A percentile compares a stretch with the other conserved stretches of the same genome.
Evolutionary conservation across 768 basidiomycete genomes (phyloP).

Genomic region (Collybia mongolica): DNA sequence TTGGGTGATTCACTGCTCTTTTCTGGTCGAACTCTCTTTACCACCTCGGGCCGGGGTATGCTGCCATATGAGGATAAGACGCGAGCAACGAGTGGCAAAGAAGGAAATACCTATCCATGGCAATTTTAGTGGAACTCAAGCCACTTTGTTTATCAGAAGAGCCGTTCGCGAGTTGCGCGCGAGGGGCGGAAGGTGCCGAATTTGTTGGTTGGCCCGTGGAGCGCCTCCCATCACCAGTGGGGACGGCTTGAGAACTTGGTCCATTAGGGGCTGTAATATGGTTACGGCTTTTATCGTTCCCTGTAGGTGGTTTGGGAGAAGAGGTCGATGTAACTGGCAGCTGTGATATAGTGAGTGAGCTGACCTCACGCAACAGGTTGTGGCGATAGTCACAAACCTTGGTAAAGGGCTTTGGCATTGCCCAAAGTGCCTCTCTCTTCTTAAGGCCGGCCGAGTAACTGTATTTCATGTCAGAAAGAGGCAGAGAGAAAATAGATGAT

Average conservation of each 20-base stretch:
- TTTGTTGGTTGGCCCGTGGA: constrained; percentile 28
- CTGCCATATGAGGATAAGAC: constrained; percentile 30
- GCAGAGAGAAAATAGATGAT: neutral
- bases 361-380: neutral
- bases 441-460: constrained; percentile 77
- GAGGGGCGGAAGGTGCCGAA: constrained; percentile 55
- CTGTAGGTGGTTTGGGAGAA: constrained; percentile 28
- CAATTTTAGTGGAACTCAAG: constrained; percentile 49
- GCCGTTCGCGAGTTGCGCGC: constrained; percentile 45
- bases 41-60: constrained; percentile 78
- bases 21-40: constrained; percentile 56
- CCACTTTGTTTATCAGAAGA: constrained; percentile 25
- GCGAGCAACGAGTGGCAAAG: neutral
- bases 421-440: constrained; percentile 66
- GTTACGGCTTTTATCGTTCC: constrained; percentile 29
- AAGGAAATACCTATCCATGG: constrained; percentile 61
- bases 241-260: constrained; percentile 30
- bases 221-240: constrained; percentile 36
- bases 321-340: constrained; percentile 9
- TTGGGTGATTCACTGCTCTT: constrained; percentile 35
- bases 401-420: constrained; percentile 22
- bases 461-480: constrained; percentile 3
- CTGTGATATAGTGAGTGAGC: constrained; percentile 2
- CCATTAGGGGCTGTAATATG: constrained; percentile 36
- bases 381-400: constrained; percentile 19